A percentile compares a stretch with the other conserved stretches of the same genome.
Conservation (phyloP, 345 rosid genomes). For the Eucalyptus albens region DNA sequence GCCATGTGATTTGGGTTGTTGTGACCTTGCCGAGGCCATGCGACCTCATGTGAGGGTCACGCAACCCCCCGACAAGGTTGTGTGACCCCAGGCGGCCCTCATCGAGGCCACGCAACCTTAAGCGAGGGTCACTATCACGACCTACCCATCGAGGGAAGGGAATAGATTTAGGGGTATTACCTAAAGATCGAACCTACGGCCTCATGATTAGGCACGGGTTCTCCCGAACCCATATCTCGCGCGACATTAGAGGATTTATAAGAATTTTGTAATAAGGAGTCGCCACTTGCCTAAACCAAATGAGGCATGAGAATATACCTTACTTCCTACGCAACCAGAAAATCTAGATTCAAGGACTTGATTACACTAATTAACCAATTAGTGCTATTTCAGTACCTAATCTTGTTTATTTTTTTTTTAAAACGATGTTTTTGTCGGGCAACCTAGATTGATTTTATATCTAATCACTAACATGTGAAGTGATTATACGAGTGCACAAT, state of each 20-base stretch:
- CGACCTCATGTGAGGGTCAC: accelerated
- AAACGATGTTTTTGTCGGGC: too few species aligned
- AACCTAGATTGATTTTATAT: too few species aligned
- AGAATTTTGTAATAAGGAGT: too few species aligned
- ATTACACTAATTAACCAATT: too few species aligned
- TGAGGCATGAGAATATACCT: accelerated
- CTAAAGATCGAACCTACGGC: too few species aligned
- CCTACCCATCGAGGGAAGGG: accelerated
- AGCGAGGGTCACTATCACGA: accelerated
- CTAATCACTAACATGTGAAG: accelerated
- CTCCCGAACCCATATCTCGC: accelerated
- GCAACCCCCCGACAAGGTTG: accelerated
- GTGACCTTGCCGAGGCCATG: too few species aligned
- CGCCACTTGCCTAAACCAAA: too few species aligned
- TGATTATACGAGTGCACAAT: accelerated
- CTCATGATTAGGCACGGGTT: too few species aligned
- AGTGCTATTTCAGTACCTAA: accelerated
- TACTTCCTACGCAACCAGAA: accelerated
- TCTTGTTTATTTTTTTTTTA: too few species aligned
- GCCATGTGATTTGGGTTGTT: too few species aligned
- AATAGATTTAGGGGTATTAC: too few species aligned
- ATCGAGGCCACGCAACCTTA: accelerated
- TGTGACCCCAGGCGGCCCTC: accelerated
- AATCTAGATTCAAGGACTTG: accelerated
- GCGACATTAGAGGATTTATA: too few species aligned